Evolutionary conservation across 305 asterid genomes (phyloP).

Genomic region (Euphrasia arctica): DNA sequence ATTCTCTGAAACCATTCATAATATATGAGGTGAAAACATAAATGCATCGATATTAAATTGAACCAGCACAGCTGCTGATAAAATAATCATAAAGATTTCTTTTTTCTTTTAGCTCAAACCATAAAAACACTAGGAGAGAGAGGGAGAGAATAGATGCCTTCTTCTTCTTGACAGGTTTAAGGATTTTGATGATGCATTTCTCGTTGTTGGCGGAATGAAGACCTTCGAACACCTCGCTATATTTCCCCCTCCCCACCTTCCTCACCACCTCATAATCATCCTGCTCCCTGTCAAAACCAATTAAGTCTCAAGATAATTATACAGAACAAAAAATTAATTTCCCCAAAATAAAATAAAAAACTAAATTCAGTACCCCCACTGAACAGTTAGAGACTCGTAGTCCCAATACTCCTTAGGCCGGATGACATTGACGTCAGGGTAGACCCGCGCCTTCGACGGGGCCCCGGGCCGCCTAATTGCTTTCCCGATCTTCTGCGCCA

Average conservation of each 20-base stretch:
- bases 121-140: neutral
- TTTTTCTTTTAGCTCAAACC: neutral
- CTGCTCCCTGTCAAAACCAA: constrained; percentile 56
- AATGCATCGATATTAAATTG: neutral
- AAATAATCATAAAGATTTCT: too few relatives aligned
- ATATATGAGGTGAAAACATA: neutral
- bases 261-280: constrained; percentile 85
- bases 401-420: constrained; percentile 98
- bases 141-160: constrained; percentile 41
- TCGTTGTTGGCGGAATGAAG: constrained; percentile 56
- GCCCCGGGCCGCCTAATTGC: constrained; percentile 80
- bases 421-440: constrained; percentile 66
- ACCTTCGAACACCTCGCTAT: constrained; percentile 86
- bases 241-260: constrained; percentile 88
- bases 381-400: constrained; percentile 83
- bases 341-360: neutral
- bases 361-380: constrained; percentile 75
- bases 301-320: constrained; percentile 21
- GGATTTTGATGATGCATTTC: constrained; percentile 80
- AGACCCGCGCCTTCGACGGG: constrained; percentile 74
- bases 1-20: neutral
- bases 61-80: neutral
- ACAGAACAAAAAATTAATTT: constrained; percentile 3
- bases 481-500: constrained; percentile 94
- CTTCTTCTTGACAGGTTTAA: constrained; percentile 87